Evolutionary conservation across 2,329 filamentous ascomycete species (phyloP).

Genomic region (Fusarium pseudoanthophilum): DNA sequence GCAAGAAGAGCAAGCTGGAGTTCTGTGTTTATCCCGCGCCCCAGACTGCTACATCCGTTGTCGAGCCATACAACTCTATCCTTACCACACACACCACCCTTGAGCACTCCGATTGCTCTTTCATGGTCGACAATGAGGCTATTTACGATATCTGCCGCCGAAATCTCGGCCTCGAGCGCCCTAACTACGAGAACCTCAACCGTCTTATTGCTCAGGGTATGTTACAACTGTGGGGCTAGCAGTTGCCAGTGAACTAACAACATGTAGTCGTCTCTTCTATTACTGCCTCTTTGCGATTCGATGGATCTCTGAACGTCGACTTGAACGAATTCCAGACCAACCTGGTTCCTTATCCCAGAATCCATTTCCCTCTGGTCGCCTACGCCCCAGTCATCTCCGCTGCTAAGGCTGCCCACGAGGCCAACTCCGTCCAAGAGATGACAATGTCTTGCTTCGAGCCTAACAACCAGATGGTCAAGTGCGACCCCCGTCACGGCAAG

Average conservation of each 20-base stretch:
- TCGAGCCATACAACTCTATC: slow-evolving; percentile 99
- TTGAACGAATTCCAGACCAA: slow-evolving; percentile 99
- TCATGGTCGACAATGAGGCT: slow-evolving; percentile 99
- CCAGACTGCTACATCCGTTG: slow-evolving; percentile 95
- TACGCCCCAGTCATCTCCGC: slow-evolving; percentile 95
- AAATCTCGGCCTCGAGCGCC: slow-evolving; percentile 96
- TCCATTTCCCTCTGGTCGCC: slow-evolving; percentile 98
- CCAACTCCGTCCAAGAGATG: slow-evolving; percentile 98
- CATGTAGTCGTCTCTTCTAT: slow-evolving; percentile 91
- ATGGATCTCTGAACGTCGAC: slow-evolving; percentile 98
- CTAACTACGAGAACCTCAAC: slow-evolving; percentile 99
- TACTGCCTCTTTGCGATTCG: slow-evolving; percentile 97
- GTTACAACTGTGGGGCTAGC: slow-evolving; percentile 7
- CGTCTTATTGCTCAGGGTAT: slow-evolving; percentile 95
- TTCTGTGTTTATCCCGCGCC: slow-evolving; percentile 99
- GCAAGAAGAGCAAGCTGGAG: slow-evolving; percentile 99
- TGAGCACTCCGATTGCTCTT: slow-evolving; percentile 99
- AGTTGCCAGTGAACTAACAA: slow-evolving; percentile 34
- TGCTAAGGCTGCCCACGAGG: slow-evolving; percentile 95
- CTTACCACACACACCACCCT: slow-evolving; percentile 98
- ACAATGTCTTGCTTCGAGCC: slow-evolving; percentile 99
- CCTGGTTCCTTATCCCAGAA: slow-evolving; percentile 97
- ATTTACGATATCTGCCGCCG: slow-evolving; percentile 99
- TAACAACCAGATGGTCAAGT: slow-evolving; percentile 99
- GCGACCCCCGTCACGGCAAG: slow-evolving; percentile 97